These are phyloP conservation scores for Brasenia schreberi DNA, from an alignment of 164 flowering plant species.

Conservation along the genomic window DNA sequence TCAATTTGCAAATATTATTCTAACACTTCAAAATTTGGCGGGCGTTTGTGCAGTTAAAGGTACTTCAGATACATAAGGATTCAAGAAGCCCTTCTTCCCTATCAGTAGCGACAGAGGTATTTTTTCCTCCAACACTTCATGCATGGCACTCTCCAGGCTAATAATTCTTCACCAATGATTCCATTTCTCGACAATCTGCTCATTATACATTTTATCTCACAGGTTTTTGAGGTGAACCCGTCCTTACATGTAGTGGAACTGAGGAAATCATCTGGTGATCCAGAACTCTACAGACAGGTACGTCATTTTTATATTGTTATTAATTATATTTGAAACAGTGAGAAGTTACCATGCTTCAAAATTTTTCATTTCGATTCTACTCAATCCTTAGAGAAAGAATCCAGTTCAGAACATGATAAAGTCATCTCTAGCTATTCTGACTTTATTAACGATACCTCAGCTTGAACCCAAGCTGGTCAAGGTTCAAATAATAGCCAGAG, in stretches of 20 bases:
- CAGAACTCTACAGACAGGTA: conserved; percentile 74
- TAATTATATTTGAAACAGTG: too few relatives aligned
- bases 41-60: conserved; percentile 40
- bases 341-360: neutral
- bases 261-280: conserved; percentile 74
- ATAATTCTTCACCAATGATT: neutral
- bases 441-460: neutral
- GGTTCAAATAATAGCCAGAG: too few relatives aligned
- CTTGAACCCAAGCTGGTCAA: too few relatives aligned
- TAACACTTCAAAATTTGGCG: neutral
- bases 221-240: conserved; percentile 84
- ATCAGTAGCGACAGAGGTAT: conserved; percentile 64
- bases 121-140: too few relatives aligned
- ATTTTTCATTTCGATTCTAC: neutral
- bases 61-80: conserved; percentile 37
- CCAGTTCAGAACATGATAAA: neutral
- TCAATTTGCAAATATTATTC: neutral
- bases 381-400: neutral
- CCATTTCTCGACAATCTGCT: neutral
- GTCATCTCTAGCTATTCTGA: neutral
- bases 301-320: too few relatives aligned
- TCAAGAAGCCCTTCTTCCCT: conserved; percentile 33
- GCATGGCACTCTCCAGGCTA: neutral
- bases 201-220: conserved; percentile 5
- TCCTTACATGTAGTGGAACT: conserved; percentile 81